Conservation (phyloP, 306 rosid species). For the Lathyrus tuberosus region DNA sequence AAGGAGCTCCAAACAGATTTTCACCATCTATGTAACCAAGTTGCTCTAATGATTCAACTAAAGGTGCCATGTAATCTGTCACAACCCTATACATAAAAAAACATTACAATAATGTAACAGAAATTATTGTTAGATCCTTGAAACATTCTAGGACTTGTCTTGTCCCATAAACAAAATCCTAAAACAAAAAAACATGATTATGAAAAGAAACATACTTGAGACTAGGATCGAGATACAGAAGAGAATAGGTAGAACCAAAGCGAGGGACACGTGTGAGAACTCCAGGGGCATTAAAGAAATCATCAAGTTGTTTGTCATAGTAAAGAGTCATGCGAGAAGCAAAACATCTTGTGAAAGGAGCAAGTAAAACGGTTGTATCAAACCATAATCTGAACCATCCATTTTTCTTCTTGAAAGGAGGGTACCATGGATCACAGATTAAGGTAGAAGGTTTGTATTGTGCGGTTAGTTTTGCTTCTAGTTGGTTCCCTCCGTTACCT, state of each 20-base stretch:
- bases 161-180: background rate
- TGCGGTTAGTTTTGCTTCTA: conserved; percentile 64
- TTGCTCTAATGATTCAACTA: conserved; percentile 62
- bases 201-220: conserved; percentile 56
- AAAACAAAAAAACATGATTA: background rate
- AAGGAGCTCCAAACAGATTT: conserved; percentile 89
- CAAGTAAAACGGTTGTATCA: conserved; percentile 62
- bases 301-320: conserved; percentile 56
- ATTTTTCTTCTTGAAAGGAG: conserved; percentile 46
- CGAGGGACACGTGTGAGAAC: conserved; percentile 65
- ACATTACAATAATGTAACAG: background rate
- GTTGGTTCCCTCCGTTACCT: conserved; percentile 88
- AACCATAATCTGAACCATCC: conserved; percentile 96
- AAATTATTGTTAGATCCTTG: background rate
- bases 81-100: conserved; percentile 48
- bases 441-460: conserved; percentile 60
- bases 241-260: conserved; percentile 77
- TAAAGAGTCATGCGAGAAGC: conserved; percentile 83
- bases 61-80: conserved; percentile 69
- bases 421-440: conserved; percentile 70
- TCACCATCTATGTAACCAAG: conserved; percentile 67
- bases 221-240: conserved; percentile 75
- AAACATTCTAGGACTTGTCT: background rate
- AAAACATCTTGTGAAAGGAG: conserved; percentile 79
- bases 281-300: conserved; percentile 70